phyloP scores from a whole-genome alignment of 2,329 filamentous ascomycete species.

The Neonectria sp. region DNA sequence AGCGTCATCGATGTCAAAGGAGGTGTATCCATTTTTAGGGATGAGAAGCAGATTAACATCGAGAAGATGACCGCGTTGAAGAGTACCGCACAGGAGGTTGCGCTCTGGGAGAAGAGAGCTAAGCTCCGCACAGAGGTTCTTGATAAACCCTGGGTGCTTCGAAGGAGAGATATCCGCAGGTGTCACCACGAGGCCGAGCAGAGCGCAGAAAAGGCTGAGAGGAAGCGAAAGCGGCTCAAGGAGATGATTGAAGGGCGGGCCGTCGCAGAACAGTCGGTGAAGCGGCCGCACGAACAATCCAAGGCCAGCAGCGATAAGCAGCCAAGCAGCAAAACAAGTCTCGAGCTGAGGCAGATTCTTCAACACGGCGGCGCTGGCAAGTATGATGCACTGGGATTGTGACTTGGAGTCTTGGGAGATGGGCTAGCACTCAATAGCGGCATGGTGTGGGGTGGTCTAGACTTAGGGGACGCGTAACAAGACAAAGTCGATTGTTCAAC shows the following conservation, averaged over 20 bases:
- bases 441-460: conserved; percentile 34
- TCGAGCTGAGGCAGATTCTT: conserved; percentile 48
- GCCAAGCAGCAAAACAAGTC: conserved; percentile 34
- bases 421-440: conserved; percentile 21
- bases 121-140: conserved; percentile 67
- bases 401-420: conserved; percentile 31
- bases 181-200: conserved; percentile 65
- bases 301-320: conserved; percentile 19
- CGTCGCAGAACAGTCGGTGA: conserved; percentile 18
- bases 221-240: conserved; percentile 45
- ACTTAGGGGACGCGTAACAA: conserved; percentile 27
- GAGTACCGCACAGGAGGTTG: conserved; percentile 70
- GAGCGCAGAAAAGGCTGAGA: conserved; percentile 46
- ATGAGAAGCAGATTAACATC: conserved; percentile 66
- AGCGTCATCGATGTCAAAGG: conserved; percentile 72
- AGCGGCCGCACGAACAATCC: conserved; percentile 20
- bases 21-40: conserved; percentile 62
- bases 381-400: conserved; percentile 55
- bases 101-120: conserved; percentile 70
- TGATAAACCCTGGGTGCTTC: conserved; percentile 68
- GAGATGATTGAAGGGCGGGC: conserved; percentile 31
- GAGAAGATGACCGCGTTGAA: conserved; percentile 64
- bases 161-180: conserved; percentile 62
- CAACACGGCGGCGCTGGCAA: conserved; percentile 50
- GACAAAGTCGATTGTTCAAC: conserved; percentile 31